Conservation (phyloP, 192 early-diverging fungal species). For the Backusella liffmaniae region DNA sequence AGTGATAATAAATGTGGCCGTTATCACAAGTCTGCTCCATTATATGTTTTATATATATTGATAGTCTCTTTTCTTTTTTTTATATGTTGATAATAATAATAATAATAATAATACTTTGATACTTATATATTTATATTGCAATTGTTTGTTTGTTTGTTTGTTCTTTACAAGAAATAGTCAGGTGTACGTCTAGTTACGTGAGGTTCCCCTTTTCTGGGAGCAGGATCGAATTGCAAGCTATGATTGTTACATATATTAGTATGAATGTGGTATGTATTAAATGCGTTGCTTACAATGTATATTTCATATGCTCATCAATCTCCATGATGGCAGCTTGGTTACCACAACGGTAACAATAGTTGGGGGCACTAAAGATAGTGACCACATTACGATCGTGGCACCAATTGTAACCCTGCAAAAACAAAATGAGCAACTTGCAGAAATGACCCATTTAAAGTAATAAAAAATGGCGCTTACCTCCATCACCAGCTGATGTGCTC, state of each 20-base stretch:
- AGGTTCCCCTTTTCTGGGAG: constrained; percentile 95
- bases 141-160: background rate
- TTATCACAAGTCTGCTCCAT: too few species aligned
- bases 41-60: background rate
- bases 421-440: background rate
- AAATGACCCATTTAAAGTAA: background rate
- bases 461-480: constrained; percentile 47
- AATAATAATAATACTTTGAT: background rate
- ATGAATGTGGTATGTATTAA: background rate
- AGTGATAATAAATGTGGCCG: too few species aligned
- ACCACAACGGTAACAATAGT: constrained; percentile 99
- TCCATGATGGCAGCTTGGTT: constrained; percentile 99
- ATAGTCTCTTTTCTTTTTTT: background rate
- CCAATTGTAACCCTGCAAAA: constrained; percentile 93
- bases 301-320: constrained; percentile 98
- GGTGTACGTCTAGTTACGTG: constrained; percentile 99
- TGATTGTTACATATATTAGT: background rate
- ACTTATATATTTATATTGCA: background rate
- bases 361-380: constrained; percentile 98
- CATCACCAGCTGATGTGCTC: constrained; percentile 93
- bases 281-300: constrained; percentile 79
- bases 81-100: background rate
- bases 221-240: constrained; percentile 95
- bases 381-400: constrained; percentile 98
- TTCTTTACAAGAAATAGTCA: constrained; percentile 93